A percentile compares a stretch with the other conserved stretches of the same genome.
Conservation (phyloP, 176 grass and related monocot genomes). For the Luzula sylvatica region DNA sequence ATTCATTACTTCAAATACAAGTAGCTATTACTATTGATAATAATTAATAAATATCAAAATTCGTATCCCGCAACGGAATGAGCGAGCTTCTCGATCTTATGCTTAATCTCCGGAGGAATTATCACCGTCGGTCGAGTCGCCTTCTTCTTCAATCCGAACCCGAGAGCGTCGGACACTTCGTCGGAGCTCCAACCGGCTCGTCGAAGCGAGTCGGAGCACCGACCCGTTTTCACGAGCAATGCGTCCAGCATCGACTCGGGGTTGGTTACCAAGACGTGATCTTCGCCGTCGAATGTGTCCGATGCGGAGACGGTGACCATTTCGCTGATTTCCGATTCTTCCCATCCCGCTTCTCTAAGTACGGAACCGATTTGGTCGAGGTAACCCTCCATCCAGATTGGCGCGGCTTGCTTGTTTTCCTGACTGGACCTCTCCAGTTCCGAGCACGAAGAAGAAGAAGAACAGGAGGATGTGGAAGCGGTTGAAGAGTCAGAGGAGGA, state of each 20-base stretch:
- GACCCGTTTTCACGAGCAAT: constrained; percentile 52
- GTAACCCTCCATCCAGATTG: constrained; percentile 73
- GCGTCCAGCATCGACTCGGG: constrained; percentile 54
- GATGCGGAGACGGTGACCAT: constrained; percentile 58
- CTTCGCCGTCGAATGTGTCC: constrained; percentile 54
- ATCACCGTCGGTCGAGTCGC: constrained; percentile 16
- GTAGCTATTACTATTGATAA: background rate
- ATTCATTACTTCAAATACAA: background rate
- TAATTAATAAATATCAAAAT: background rate
- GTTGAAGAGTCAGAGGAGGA: constrained; percentile 79
- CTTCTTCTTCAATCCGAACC: constrained; percentile 33
- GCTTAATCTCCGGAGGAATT: constrained; percentile 60
- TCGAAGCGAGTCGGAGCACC: constrained; percentile 75
- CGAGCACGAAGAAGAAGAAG: constrained; percentile 23
- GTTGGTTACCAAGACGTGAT: constrained; percentile 25
- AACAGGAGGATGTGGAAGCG: constrained; percentile 36
- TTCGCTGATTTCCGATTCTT: constrained; percentile 70
- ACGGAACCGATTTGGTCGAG: constrained; percentile 60
- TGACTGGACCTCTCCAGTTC: constrained; percentile 16
- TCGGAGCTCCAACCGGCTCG: constrained; percentile 84
- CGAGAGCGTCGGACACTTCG: constrained; percentile 79
- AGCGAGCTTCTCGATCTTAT: constrained; percentile 64
- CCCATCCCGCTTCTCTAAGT: constrained; percentile 72
- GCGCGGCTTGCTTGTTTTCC: constrained; percentile 17
- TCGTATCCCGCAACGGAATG: constrained; percentile 38